A percentile compares a stretch with the other conserved stretches of the same genome.
phyloP scores from a whole-genome alignment of 148 eudicot species.

The Chenopodium quinoa region DNA sequence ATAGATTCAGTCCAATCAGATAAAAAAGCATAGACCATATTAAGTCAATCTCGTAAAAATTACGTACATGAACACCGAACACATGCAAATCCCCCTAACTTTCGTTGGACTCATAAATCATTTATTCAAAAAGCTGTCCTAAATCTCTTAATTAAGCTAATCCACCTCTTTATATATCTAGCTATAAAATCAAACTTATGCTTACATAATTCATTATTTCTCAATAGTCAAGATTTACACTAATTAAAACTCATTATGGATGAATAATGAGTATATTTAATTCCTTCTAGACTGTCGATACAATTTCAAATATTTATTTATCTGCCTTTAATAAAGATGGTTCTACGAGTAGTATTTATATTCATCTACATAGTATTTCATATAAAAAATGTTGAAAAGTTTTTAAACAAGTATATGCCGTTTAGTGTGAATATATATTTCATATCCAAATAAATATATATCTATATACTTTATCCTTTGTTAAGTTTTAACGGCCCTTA shows the following conservation, averaged over 20 bases:
- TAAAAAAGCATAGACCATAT: neutral
- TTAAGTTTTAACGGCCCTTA: too few species aligned
- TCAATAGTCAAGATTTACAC: neutral
- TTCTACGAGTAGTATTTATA: too few species aligned
- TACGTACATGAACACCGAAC: constrained; percentile 19
- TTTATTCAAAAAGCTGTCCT: neutral
- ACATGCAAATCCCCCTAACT: constrained; percentile 39
- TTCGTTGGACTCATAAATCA: constrained; percentile 21
- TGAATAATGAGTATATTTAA: neutral
- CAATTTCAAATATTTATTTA: too few species aligned
- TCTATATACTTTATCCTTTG: too few species aligned
- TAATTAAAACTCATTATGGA: neutral
- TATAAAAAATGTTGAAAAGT: too few species aligned
- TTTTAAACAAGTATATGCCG: too few species aligned
- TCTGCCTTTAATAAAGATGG: too few species aligned
- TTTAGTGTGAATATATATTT: too few species aligned
- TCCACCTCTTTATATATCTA: neutral
- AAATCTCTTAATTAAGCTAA: neutral
- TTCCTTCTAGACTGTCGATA: neutral
- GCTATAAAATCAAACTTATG: neutral
- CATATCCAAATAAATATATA: too few species aligned
- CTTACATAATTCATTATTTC: neutral
- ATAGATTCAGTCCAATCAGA: too few species aligned
- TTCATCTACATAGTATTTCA: too few species aligned
- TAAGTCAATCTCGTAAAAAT: constrained; percentile 20